Evolutionary conservation across 1,284 basidiomycete species (phyloP).

Genomic region (Fistulina hepatica): DNA sequence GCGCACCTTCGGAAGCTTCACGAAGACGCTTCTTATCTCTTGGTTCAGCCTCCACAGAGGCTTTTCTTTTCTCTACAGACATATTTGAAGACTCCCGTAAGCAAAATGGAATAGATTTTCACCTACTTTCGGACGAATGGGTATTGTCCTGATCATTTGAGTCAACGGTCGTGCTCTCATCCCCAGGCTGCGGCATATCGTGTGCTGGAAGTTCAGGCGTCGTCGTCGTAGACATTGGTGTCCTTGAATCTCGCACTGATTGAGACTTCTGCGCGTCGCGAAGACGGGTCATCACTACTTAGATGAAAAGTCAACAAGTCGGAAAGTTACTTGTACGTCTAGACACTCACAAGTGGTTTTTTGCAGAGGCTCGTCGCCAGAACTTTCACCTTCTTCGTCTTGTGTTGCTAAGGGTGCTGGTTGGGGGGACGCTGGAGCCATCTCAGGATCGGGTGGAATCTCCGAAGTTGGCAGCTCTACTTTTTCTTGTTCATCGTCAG

Average conservation of each 20-base stretch:
- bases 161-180: slow-evolving; percentile 13
- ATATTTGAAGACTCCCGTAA: neutral
- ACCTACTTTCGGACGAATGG: neutral
- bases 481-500: slow-evolving; percentile 9
- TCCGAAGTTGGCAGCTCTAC: slow-evolving; percentile 9
- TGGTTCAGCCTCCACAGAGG: slow-evolving; percentile 40
- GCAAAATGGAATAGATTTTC: neutral
- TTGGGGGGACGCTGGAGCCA: slow-evolving; percentile 9
- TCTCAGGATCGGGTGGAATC: slow-evolving; percentile 19
- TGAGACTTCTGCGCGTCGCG: slow-evolving; percentile 5
- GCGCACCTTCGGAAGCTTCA: slow-evolving; percentile 57
- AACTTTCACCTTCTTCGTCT: slow-evolving; percentile 18
- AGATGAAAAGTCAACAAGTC: neutral
- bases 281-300: neutral
- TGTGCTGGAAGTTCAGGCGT: neutral
- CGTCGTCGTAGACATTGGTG: slow-evolving; percentile 3
- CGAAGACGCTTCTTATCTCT: slow-evolving; percentile 54
- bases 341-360: slow-evolving; percentile 24
- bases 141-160: slow-evolving; percentile 19
- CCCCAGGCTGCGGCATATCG: neutral
- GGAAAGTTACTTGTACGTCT: neutral
- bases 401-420: neutral
- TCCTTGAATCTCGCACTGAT: slow-evolving; percentile 6
- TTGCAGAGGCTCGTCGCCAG: slow-evolving; percentile 23
- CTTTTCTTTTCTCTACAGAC: slow-evolving; percentile 43